These are phyloP conservation scores for Malus hybrid DNA, from an alignment of 331 rosid genomes.

Conservation along the genomic window DNA sequence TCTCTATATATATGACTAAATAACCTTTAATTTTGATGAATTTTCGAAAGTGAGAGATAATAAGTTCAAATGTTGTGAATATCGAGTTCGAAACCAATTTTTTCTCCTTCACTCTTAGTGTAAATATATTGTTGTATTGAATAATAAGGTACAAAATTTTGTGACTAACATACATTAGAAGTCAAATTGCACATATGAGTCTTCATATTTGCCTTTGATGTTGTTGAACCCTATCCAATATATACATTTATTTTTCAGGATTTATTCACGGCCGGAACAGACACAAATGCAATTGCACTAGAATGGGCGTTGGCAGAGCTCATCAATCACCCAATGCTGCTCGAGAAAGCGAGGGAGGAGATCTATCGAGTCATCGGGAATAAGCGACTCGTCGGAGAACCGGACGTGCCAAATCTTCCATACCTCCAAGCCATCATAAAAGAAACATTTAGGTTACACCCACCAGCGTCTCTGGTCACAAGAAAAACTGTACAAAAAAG, in stretches of 20 bases:
- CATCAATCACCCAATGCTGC: conserved; percentile 27
- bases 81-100: no score
- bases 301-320: conserved; percentile 53
- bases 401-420: conserved; percentile 30
- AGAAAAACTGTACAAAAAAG: conserved; percentile 21
- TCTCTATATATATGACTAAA: no score
- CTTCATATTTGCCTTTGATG: no score
- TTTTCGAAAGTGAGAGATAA: no score
- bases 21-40: no score
- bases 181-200: no score
- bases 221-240: no score
- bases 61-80: no score
- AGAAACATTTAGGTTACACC: conserved; percentile 44
- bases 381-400: conserved; percentile 18
- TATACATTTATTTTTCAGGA: conserved; percentile 14
- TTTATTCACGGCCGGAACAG: conserved; percentile 33
- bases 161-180: no score
- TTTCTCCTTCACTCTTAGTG: no score
- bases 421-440: conserved; percentile 46
- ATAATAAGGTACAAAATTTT: no score
- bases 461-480: conserved; percentile 23
- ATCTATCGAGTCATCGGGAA: conserved; percentile 19
- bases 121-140: no score
- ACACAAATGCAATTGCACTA: conserved; percentile 19
- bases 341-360: conserved; percentile 32